Percentiles rank a stretch among this genome's conserved stretches.
These are phyloP conservation scores for Suillus subaureus DNA, from an alignment of 768 basidiomycete species.

Conservation along the genomic window DNA sequence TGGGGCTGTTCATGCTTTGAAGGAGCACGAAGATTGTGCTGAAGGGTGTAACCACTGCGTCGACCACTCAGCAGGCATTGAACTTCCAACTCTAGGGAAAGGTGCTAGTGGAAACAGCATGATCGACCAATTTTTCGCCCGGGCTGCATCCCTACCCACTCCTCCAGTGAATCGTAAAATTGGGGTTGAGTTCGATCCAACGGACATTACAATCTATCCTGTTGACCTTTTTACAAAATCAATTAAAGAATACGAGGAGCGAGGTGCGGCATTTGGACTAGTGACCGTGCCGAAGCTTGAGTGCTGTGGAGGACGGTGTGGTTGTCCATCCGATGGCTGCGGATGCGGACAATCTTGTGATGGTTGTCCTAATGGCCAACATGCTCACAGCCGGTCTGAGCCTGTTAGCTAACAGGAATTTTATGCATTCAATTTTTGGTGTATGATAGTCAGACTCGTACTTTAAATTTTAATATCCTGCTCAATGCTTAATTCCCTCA, in stretches of 20 bases:
- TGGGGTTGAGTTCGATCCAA: slow-evolving; percentile 48
- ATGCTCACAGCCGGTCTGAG: neutral
- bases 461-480: neutral
- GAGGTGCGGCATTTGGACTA: slow-evolving; percentile 46
- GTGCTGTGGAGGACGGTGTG: slow-evolving; percentile 66
- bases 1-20: slow-evolving; percentile 47
- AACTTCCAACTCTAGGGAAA: slow-evolving; percentile 37
- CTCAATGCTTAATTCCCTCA: neutral
- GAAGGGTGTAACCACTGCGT: slow-evolving; percentile 66
- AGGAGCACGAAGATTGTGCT: slow-evolving; percentile 34
- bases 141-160: slow-evolving; percentile 68
- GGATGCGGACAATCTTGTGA: slow-evolving; percentile 58
- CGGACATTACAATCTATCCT: slow-evolving; percentile 52
- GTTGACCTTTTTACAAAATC: slow-evolving; percentile 36
- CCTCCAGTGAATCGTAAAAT: slow-evolving; percentile 48
- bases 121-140: slow-evolving; percentile 67
- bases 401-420: neutral
- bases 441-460: neutral
- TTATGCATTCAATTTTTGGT: neutral
- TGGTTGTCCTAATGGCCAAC: slow-evolving; percentile 46
- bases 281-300: slow-evolving; percentile 66
- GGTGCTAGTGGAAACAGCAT: slow-evolving; percentile 30
- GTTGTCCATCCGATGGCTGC: slow-evolving; percentile 56
- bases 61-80: slow-evolving; percentile 50
- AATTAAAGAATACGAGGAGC: slow-evolving; percentile 38